Conservation (phyloP, 225 moss, liverwort and hornwort genomes). For the Physcomitrellopsis africana region DNA sequence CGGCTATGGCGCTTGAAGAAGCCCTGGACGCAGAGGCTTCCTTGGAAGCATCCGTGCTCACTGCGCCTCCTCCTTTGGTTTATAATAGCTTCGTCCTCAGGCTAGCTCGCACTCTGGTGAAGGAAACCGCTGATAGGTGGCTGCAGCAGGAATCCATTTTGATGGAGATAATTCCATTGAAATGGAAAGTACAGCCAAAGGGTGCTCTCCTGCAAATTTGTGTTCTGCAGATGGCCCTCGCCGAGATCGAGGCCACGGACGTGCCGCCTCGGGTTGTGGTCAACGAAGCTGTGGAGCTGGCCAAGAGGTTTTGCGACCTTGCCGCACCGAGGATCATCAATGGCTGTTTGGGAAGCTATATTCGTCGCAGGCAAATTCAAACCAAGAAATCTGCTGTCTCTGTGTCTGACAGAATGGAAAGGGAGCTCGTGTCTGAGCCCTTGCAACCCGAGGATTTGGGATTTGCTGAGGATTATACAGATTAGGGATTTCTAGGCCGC, state of each 20-base stretch:
- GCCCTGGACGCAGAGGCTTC: constrained; percentile 51
- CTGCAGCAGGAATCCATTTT: constrained; percentile 57
- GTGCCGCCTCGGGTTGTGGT: constrained; percentile 60
- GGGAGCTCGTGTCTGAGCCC: constrained; percentile 38
- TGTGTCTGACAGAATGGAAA: constrained; percentile 38
- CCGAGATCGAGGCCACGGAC: constrained; percentile 63
- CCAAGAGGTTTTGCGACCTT: constrained; percentile 74
- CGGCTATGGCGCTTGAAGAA: constrained; percentile 46
- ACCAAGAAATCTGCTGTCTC: constrained; percentile 26
- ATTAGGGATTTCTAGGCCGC: constrained; percentile 23
- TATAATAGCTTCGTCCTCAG: constrained; percentile 63
- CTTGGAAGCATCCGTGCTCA: constrained; percentile 51
- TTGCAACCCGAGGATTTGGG: constrained; percentile 58
- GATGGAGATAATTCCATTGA: constrained; percentile 67
- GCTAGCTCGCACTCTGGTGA: constrained; percentile 55
- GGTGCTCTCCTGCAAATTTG: constrained; percentile 65
- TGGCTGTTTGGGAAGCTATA: constrained; percentile 71
- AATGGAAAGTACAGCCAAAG: constrained; percentile 68
- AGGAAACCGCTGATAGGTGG: constrained; percentile 61
- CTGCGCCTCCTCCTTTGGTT: constrained; percentile 60
- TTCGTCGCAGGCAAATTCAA: constrained; percentile 48
- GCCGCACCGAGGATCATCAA: constrained; percentile 68
- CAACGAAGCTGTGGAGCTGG: constrained; percentile 74
- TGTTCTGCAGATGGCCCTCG: constrained; percentile 74
- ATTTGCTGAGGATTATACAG: constrained; percentile 48